Base-by-base conservation (phyloP, 2,329 filamentous ascomycete species). In the Venturia nashicola region DNA sequence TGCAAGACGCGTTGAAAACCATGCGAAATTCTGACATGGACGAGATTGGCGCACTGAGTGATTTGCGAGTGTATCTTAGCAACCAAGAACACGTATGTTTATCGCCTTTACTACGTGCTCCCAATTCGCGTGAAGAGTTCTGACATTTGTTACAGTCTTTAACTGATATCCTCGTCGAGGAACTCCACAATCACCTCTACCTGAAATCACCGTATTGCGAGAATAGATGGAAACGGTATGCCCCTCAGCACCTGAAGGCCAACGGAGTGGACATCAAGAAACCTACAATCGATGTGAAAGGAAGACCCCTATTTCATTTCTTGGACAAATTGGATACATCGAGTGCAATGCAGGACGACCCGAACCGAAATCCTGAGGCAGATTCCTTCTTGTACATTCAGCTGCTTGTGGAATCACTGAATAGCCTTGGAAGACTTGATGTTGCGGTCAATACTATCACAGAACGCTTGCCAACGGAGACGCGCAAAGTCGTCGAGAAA, bases 141-240 rank as follows among this genome's bases (percentile, higher is more conserved):
- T 59, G 34, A 60, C 44, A 18, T 64, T 11, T 23, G 27, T 51
- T 18, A 57, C 57, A 70, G 69, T 86, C 90, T 0, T 78, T 99
- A 67, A 93, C 93, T 71, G 94, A 99, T 71, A 97, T 97, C 62
- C 75, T 99, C 64, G 86, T 97, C n/a, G 94, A 99, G 73, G 94
- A 99, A 75, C 80, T 99, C 42, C 94, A 99, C 72, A 94, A 96
- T 73, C 94, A 99, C 76, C 81, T 99, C 4, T 99, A 99, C 72
- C 84, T 99, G 46, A 97, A 97, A 73, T 97, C 93, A 3, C 94
- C 93, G 0, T 99, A 99, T 73, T 97, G 93, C 72, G 91, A 96
- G 72, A 91, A 96, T 72, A 83, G 94, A 68, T 99, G 94, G 94
- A 95, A 96, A 75, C 84, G 83, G 65, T 84, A 96, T 65, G 82